Base-by-base conservation (phyloP, 495 filamentous ascomycete genomes). In the Sordaria brevicollis region DNA sequence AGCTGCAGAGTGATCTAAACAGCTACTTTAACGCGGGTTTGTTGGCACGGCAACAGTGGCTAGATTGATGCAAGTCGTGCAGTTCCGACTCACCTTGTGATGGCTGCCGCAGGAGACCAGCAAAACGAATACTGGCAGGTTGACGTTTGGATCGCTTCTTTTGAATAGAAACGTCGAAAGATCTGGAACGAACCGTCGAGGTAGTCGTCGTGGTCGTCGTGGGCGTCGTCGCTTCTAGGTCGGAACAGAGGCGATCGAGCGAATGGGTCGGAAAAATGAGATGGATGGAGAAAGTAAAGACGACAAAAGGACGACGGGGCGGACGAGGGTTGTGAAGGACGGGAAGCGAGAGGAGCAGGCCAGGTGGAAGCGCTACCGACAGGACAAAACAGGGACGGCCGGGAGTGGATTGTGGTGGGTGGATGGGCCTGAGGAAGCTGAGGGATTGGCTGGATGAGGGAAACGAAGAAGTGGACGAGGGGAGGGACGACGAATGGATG, bases 61-160 rank as follows among this genome's bases (percentile, higher is more conserved):
- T 62, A 29, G 25, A 62, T 33, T 31, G 35, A 57, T 66, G 71
- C 57, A 54, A 57, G 57, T 66, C 38, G 57, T 29, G 57, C 66
- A 29, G 34, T 29, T 31, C 15, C 19, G 36, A 69, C 72, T 71
- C 33, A 69, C 69, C 39, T 39, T 39, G 67, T 71, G 67, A 71
- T 34, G n/a, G 65, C 11, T 62, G 49, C 49, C 21, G 49, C 49
- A 62, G 49, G 49, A 62, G 33, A 62, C 49, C 49, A 57, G 49
- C 49, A 62, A 62, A 62, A 29, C 25, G 33, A 62, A 62, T 62
- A 29, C 49, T 62, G 49, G 49, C 49, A 62, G 25, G 29, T 57
- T 57, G 49, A 57, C 49, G 21, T 29, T 11, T 5, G 10, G 29
- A 29, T 57, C 21, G 4, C 13, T 15, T 57, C 33, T 15, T 62